phyloP scores from a whole-genome alignment of 140 eudicot genomes.

The Senecio squalidus region DNA sequence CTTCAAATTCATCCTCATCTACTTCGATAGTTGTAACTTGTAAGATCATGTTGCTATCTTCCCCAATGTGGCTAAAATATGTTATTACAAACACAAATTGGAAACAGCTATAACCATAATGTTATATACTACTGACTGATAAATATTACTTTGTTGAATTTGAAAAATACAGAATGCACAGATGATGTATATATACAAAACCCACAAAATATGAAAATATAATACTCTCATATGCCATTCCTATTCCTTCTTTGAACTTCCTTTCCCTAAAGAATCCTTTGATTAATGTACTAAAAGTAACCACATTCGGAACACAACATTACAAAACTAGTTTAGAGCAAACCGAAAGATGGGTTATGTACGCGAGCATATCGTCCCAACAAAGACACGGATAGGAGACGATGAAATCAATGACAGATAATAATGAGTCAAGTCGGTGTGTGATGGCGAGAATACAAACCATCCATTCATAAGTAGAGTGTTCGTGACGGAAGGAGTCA shows the following conservation, averaged over 20 bases:
- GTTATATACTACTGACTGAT: too few species aligned
- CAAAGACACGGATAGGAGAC: slow-evolving; percentile 88
- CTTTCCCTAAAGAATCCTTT: slow-evolving; percentile 73
- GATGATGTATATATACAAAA: too few species aligned
- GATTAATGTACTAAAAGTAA: slow-evolving; percentile 77
- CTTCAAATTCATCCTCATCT: too few species aligned
- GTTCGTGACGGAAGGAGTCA: slow-evolving; percentile 84
- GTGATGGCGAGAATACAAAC: slow-evolving; percentile 60
- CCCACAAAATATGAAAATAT: too few species aligned
- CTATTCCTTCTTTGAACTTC: slow-evolving; percentile 65
- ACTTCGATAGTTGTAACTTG: too few species aligned
- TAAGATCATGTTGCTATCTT: too few species aligned
- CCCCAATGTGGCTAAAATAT: too few species aligned
- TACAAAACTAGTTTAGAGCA: slow-evolving; percentile 58
- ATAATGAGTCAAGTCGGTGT: slow-evolving; percentile 53
- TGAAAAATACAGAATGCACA: too few species aligned
- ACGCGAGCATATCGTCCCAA: slow-evolving; percentile 75
- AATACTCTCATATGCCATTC: slow-evolving; percentile 78
- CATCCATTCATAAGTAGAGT: slow-evolving; percentile 74
- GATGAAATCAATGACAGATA: slow-evolving; percentile 42
- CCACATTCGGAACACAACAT: slow-evolving; percentile 67
- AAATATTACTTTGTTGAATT: too few species aligned
- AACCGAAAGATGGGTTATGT: slow-evolving; percentile 70
- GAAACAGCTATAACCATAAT: too few species aligned
- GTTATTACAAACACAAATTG: too few species aligned